Conservation (phyloP, 2,329 filamentous ascomycete species). For the Sodiomyces alkalinus region DNA sequence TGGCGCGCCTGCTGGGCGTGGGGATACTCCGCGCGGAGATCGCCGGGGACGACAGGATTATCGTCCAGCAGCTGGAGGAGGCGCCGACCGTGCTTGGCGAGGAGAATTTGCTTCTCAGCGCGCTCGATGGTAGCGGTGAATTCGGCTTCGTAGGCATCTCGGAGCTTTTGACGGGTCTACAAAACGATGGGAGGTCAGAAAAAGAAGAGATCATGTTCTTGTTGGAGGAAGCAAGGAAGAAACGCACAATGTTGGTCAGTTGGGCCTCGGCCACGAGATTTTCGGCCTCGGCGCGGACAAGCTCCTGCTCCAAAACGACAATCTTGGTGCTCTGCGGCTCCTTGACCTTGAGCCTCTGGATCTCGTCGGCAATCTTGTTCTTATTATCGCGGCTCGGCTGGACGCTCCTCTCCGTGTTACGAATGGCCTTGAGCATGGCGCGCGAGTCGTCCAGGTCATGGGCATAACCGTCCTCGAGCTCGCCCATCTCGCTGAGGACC, state of each 20-base stretch:
- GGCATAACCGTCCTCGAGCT: conserved; percentile 82
- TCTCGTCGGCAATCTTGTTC: conserved; percentile 80
- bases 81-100: conserved; percentile 79
- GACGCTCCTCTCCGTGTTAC: conserved; percentile 90
- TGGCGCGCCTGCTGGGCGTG: conserved; percentile 56
- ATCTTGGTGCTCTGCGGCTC: conserved; percentile 75
- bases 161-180: conserved; percentile 87
- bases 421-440: conserved; percentile 71
- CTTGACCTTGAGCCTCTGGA: conserved; percentile 79
- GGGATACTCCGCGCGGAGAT: conserved; percentile 54
- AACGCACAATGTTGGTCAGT: conserved; percentile 75
- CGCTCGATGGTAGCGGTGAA: conserved; percentile 87
- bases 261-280: conserved; percentile 93
- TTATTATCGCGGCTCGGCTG: conserved; percentile 84
- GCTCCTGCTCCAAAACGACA: conserved; percentile 82
- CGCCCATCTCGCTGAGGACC: conserved; percentile 78
- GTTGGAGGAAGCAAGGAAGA: neutral
- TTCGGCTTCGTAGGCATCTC: conserved; percentile 82
- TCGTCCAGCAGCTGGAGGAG: conserved; percentile 80
- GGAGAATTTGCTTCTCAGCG: conserved; percentile 89
- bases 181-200: no score
- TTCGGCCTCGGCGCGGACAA: conserved; percentile 90
- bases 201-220: neutral
- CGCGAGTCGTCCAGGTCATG: conserved; percentile 78
- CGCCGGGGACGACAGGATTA: conserved; percentile 75